Evolutionary conservation across 495 filamentous ascomycete genomes (phyloP), one percentile per base, ranked within the genome.

Genomic region (Aspergillus steynii): DNA sequence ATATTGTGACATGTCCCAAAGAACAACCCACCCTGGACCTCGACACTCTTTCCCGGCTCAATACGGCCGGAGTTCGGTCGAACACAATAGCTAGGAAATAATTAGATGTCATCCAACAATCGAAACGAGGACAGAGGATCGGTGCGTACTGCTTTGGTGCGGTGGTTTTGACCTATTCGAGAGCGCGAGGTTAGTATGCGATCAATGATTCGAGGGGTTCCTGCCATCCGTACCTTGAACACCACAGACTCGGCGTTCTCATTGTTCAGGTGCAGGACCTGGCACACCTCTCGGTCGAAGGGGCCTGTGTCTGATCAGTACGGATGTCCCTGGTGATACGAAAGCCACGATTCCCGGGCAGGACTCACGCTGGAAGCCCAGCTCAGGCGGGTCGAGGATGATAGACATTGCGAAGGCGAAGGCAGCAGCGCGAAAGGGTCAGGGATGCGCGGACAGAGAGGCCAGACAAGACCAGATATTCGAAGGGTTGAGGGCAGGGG

Each of bases 21-120:
- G 25, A 45, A 27, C 62, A 58, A 76, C 85, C 64, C 80, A 97
- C 93, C 93, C 77, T 94, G 89, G 60, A 99, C 94, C 73, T 97
- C 92, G 60, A 97, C 92, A 65, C 89, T 83, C 68, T 88, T 85
- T 54, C 92, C 91, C 25, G 91, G 84, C 68, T 97, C 91, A 75
- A 99, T 93, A 69, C 92, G 89, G 53, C 95, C 95, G 31, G 94
- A 97, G 77, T 98, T 98, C 50, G 96, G 96, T 60, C 96, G 90
- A 34, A 99, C 95, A 71, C 95, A 98, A 78, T 99, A 99, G 78
- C 94, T 98, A 64, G n/a, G 34, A 49, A 55, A 59, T 47, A 27
- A 47, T 79, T 62, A 74, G 71, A 67, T 52, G 69, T 63, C 64
- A 53, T 60, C 52, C 37, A 27, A 55, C 29, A 48, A 14, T 7